These are phyloP conservation scores for Camellia lanceoleosa DNA, from an alignment of 148 eudicot genomes.

Conservation along the genomic window DNA sequence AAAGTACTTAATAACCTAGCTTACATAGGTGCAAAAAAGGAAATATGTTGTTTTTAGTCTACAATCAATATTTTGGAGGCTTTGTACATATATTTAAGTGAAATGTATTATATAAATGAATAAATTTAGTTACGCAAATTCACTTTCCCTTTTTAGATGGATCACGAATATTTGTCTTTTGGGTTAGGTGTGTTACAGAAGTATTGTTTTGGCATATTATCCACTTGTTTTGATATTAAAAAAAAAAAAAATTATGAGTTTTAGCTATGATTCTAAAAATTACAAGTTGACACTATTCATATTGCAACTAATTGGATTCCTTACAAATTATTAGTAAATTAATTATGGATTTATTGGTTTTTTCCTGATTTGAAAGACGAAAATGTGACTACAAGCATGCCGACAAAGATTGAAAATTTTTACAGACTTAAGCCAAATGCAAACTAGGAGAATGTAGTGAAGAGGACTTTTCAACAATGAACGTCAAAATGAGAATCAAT, in stretches of 20 bases:
- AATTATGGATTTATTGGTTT: background rate
- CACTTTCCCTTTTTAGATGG: background rate
- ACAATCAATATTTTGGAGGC: background rate
- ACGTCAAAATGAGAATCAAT: background rate
- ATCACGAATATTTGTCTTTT: background rate
- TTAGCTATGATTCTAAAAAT: background rate
- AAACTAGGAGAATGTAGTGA: background rate
- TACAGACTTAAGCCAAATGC: background rate
- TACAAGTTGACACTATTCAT: background rate
- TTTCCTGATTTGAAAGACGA: background rate
- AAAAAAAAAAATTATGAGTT: background rate
- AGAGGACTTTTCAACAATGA: background rate
- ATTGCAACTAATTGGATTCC: background rate
- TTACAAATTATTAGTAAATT: background rate
- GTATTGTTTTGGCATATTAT: background rate
- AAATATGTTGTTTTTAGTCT: background rate
- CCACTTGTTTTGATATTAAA: background rate
- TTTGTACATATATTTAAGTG: background rate
- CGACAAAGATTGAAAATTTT: background rate
- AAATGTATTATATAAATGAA: background rate
- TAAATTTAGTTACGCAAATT: background rate
- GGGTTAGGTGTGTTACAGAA: background rate
- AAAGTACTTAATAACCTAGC: background rate
- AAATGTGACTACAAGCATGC: background rate
- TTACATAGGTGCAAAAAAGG: background rate